Percentiles rank a stretch among this genome's conserved stretches.
These are phyloP conservation scores for Jackrogersella minutella DNA, from an alignment of 495 filamentous ascomycete genomes.

Conservation along the genomic window DNA sequence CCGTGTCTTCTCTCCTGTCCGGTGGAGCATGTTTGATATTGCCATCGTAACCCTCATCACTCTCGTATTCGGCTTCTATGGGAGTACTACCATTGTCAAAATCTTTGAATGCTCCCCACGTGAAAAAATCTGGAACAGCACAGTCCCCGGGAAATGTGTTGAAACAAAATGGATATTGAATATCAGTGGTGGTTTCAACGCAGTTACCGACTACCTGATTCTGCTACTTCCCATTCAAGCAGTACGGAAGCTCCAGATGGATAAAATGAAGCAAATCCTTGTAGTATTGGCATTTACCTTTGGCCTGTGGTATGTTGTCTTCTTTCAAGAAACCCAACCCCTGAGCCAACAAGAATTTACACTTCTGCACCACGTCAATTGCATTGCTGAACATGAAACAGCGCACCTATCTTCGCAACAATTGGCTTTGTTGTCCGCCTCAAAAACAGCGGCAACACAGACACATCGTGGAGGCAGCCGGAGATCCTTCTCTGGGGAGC, in stretches of 20 bases:
- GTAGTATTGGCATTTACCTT: slow-evolving; percentile 27
- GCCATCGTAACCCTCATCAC: slow-evolving; percentile 46
- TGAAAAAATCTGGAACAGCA: not conserved
- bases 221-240: slow-evolving; percentile 21
- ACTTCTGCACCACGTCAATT: too few relatives aligned
- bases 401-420: slow-evolving; percentile 6
- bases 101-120: slow-evolving; percentile 14
- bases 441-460: slow-evolving; percentile 4
- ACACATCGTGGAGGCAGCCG: slow-evolving; percentile 24
- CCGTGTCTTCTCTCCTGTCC: slow-evolving; percentile 48
- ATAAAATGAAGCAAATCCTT: not conserved
- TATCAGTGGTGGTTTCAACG: slow-evolving; percentile 19
- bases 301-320: slow-evolving; percentile 30
- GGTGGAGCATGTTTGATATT: slow-evolving; percentile 43
- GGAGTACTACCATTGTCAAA: slow-evolving; percentile 5
- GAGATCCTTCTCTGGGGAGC: slow-evolving; percentile 23
- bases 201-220: slow-evolving; percentile 12
- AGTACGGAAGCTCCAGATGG: slow-evolving; percentile 16
- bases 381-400: not conserved
- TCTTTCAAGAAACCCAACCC: not conserved
- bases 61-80: slow-evolving; percentile 31
- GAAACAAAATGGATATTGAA: not conserved
- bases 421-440: slow-evolving; percentile 17
- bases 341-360: too few relatives aligned
- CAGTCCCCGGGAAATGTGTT: not conserved